A percentile compares a stretch with the other conserved stretches of the same genome.
These are phyloP conservation scores for Eimeria sp. DNA, from an alignment of 169 alveolate species.

Conservation along the genomic window DNA sequence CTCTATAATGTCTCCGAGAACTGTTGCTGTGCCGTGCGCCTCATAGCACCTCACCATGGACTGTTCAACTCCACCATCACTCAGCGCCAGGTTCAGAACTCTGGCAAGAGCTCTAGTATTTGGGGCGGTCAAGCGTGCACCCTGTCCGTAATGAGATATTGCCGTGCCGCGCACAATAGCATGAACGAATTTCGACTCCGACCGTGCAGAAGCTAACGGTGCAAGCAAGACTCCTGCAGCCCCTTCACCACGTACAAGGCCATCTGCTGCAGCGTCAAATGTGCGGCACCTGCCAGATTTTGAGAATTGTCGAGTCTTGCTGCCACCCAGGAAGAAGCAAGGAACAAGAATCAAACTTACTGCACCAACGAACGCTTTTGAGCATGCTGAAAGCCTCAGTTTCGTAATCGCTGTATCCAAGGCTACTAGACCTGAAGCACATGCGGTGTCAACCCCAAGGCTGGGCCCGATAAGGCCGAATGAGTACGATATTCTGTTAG, in stretches of 20 bases:
- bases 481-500: constrained; percentile 86
- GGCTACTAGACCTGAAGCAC: constrained; percentile 88
- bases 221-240: constrained; percentile 84
- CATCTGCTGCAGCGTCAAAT: constrained; percentile 88
- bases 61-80: constrained; percentile 76
- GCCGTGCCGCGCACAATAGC: constrained; percentile 88
- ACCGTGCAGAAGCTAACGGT: constrained; percentile 31
- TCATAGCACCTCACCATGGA: constrained; percentile 80
- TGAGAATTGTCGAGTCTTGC: constrained; percentile 87
- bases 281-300: constrained; percentile 88
- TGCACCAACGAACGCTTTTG: constrained; percentile 78
- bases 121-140: constrained; percentile 90
- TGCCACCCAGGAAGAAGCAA: constrained; percentile 56
- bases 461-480: constrained; percentile 87
- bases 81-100: constrained; percentile 78
- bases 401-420: constrained; percentile 83
- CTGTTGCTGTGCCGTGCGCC: constrained; percentile 91
- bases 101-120: constrained; percentile 87
- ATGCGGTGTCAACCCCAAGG: constrained; percentile 87
- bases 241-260: constrained; percentile 91
- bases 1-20: constrained; percentile 90
- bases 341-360: constrained; percentile 70
- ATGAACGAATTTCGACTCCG: constrained; percentile 41
- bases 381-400: constrained; percentile 63
- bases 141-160: constrained; percentile 87